Percentiles rank a stretch among this genome's conserved stretches.
Evolutionary conservation across 2,329 filamentous ascomycete species (phyloP).

Genomic region (Amylocarpus encephaloides): DNA sequence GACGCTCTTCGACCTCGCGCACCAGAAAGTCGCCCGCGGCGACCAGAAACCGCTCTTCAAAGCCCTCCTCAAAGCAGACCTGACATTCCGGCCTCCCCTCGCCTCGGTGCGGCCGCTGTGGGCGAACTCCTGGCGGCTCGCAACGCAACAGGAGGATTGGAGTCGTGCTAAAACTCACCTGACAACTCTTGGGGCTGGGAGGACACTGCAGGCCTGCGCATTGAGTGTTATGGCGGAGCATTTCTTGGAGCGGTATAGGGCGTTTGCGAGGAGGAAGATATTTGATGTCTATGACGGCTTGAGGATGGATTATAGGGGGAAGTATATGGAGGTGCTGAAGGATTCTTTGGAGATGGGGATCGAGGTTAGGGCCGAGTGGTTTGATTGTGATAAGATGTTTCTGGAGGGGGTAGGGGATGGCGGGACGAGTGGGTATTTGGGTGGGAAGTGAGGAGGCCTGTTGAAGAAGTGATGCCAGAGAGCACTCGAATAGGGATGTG

Average conservation of each 20-base stretch:
- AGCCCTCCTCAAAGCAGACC: conserved; percentile 7
- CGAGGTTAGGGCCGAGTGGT: neutral
- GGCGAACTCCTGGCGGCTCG: conserved; percentile 4
- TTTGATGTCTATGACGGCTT: no score
- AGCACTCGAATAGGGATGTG: no score
- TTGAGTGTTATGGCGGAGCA: conserved; percentile 6
- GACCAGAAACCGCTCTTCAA: conserved; percentile 6
- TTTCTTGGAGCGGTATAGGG: neutral
- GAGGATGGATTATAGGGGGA: neutral
- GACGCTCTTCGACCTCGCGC: conserved; percentile 10
- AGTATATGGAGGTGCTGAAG: neutral
- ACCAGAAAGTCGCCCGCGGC: conserved; percentile 6
- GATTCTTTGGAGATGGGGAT: neutral
- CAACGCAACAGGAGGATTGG: conserved; percentile 6
- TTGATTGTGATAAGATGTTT: neutral
- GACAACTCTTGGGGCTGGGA: neutral
- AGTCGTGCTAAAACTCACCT: conserved; percentile 2
- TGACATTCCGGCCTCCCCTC: conserved; percentile 5
- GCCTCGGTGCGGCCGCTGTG: neutral
- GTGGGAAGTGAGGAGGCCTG: no score
- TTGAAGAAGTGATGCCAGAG: no score
- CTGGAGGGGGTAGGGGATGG: no score
- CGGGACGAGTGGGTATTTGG: no score
- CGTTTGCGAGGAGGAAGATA: neutral
- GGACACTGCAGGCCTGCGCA: conserved; percentile 1